Conservation (phyloP, 352 stramenopile species). For the Globisporangium takayamanum region DNA sequence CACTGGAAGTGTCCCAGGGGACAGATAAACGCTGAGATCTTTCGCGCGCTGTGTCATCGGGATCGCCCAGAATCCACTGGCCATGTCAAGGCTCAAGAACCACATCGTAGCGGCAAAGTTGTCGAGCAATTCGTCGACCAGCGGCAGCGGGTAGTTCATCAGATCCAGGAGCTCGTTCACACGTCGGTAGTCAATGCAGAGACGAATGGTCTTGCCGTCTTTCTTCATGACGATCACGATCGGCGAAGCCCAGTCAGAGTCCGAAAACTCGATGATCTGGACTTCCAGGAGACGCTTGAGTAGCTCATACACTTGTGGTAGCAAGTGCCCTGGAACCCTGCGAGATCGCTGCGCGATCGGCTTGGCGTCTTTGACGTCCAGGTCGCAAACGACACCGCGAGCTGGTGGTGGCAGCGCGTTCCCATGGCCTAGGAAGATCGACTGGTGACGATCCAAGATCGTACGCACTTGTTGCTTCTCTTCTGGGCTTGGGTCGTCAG, state of each 20-base stretch:
- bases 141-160: conserved; percentile 14
- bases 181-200: conserved; percentile 16
- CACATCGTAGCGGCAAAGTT: not conserved
- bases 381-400: not conserved
- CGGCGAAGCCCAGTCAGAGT: too few relatives aligned
- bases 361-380: not conserved
- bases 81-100: conserved; percentile 16
- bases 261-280: not conserved
- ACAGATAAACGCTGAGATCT: conserved; percentile 18
- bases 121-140: conserved; percentile 20
- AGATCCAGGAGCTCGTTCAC: conserved; percentile 19
- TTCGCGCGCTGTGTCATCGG: conserved; percentile 14
- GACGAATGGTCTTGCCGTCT: conserved; percentile 5
- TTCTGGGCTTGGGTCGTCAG: not conserved
- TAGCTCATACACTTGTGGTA: not conserved
- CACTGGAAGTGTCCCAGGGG: conserved; percentile 19
- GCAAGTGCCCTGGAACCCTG: not conserved
- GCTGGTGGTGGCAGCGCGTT: not conserved
- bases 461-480: not conserved
- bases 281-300: not conserved
- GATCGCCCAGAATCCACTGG: conserved; percentile 13
- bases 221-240: conserved; percentile 15
- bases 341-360: not conserved
- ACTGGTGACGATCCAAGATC: too few relatives aligned
- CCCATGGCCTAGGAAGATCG: not conserved